Base-by-base conservation (phyloP, 306 rosid species). In the Inga laurina region DNA sequence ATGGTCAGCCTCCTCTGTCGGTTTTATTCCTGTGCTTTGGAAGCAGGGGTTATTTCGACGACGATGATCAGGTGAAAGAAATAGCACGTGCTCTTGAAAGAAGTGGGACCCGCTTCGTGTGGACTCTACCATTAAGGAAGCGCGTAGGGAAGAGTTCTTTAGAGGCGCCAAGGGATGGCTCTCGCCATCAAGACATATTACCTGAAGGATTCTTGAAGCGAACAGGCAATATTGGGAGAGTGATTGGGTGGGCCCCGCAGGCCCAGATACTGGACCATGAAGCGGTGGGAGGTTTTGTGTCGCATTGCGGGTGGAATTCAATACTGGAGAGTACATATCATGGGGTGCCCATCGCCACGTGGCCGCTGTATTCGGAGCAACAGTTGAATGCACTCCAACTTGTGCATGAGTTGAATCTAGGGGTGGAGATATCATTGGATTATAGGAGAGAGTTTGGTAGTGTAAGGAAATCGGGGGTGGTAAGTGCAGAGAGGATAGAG, bases 161-260 rank as follows among this genome's bases (percentile, higher is more conserved):
- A 27, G 66, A 5, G 1, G 21, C 8, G 1, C 65, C 88, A 0
- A 45, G 22, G 0, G 85, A 81, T 2, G 51, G 59, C 24, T 7
- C 14, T 0, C 22, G 79, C 15, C 52, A 6, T 0, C 10, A 5
- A 0, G 59, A 13, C 8, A 70, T 77, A n/a, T 82, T 48, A 0
- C 88, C 84, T 0, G 76, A 77, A 24, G 92, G 88, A 9, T 89
- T 86, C 35, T 69, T 89, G 0, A 61, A 73, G 14, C 87, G 92
- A 2, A 89, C 88, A 59, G 76, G 72, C 0, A 59, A 11, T 45
- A 49, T 19, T 0, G 89, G 87, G 0, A 83, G 27, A 59, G 75
- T 85, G 6, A 77, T 83, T 1, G 87, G 89, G 0, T 88, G 91
- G 89, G 89, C 89, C 2, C 89, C 91, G 8, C 85, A 83, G 7